Evolutionary conservation across 2,329 filamentous ascomycete genomes (phyloP), one percentile per base, ranked within the genome.

Genomic region (Gliomastix tumulicola): DNA sequence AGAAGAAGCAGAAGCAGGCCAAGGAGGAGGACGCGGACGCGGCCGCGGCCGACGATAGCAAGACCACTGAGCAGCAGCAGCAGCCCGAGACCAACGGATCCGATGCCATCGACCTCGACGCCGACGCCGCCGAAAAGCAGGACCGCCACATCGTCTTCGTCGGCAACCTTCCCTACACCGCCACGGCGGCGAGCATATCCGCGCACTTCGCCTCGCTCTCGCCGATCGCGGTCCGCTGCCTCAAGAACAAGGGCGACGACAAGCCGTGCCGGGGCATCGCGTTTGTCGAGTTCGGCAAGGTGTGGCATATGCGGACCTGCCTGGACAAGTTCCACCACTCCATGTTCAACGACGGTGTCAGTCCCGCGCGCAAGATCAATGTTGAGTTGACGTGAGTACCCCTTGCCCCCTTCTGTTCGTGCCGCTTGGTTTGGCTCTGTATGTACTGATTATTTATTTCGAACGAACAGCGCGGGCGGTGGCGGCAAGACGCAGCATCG

Each of bases 241-340:
- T 86, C 33, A 85, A 80, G 36, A 74, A 84, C 50, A 78, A 79
- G 47, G 66, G 67, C 37, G 68, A 78, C 44, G 70, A 74, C 11
- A 69, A 67, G 37, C 48, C 79, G 45, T 82, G 77, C 52, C 82
- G 82, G 47, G 86, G 88, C 23, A 83, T 84, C 50, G 88, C 86
- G 6, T 94, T 96, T 59, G 69, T 97, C 49, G 90, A 97, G 60
- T 97, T 96, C 55, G 79, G 79, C 45, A 74, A 79, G 47, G 94
- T 82, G 63, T 84, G 89, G 61, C 79, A 84, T 55, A 94, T 95
- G 88, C 85, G 94, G 69, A 92, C 87, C 21, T 94, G 88, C 54
- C 71, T 97, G 42, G 86, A 89, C 60, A 79, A 88, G 45, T 90
- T 90, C 63, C 89, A 97, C 63, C 89, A 96, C 64, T 84, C 79